These are phyloP conservation scores for Oxytropis ochrocephala DNA, from an alignment of 306 rosid species.

Conservation along the genomic window DNA sequence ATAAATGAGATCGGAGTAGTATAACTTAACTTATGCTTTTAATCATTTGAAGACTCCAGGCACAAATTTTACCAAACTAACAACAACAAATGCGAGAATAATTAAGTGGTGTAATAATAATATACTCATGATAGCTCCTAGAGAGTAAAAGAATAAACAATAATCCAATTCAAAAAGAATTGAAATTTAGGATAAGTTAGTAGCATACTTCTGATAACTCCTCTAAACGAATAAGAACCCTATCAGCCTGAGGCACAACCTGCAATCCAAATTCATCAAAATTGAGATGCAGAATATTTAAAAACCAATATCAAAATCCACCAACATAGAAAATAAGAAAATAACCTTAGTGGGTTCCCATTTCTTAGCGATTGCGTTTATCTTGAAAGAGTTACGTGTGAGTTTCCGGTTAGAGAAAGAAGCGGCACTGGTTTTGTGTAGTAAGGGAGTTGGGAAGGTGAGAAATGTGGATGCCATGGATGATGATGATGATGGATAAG, in stretches of 20 bases:
- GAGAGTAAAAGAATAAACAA: not conserved
- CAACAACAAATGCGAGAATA: not conserved
- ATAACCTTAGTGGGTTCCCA: slow-evolving; percentile 57
- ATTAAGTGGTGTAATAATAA: not conserved
- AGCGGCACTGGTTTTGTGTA: slow-evolving; percentile 29
- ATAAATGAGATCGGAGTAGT: too few relatives aligned
- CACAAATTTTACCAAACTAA: not conserved
- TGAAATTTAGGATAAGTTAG: not conserved
- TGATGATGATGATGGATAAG: slow-evolving; percentile 28
- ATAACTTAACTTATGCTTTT: not conserved
- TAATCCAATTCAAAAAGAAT: not conserved
- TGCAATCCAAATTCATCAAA: slow-evolving; percentile 28
- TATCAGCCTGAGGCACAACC: slow-evolving; percentile 94
- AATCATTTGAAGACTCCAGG: not conserved
- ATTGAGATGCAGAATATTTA: not conserved
- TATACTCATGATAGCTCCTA: not conserved
- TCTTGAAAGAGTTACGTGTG: slow-evolving; percentile 50
- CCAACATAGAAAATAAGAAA: not conserved
- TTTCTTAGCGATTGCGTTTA: slow-evolving; percentile 51
- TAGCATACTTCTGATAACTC: slow-evolving; percentile 50
- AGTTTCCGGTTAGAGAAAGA: slow-evolving; percentile 38
- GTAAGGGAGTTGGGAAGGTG: slow-evolving; percentile 44
- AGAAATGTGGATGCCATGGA: slow-evolving; percentile 68
- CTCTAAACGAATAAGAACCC: slow-evolving; percentile 87
- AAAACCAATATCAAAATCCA: not conserved